Percentiles rank a stretch among this genome's conserved stretches.
Evolutionary conservation across 2,329 filamentous ascomycete genomes (phyloP).

Genomic region (Lecanicillium sp.): DNA sequence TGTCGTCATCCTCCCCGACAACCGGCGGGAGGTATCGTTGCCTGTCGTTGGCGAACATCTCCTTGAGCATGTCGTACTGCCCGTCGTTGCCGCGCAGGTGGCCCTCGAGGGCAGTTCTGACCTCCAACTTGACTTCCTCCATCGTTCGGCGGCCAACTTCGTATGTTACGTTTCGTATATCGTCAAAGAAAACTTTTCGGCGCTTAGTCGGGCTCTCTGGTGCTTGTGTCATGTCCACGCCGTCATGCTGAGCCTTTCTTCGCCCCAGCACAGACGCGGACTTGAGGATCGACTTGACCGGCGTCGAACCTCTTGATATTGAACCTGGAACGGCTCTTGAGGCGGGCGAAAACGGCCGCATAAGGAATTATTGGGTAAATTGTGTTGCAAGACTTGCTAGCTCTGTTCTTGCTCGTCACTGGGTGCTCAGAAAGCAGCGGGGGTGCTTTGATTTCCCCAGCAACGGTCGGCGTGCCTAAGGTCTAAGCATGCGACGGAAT

Average conservation of each 20-base stretch:
- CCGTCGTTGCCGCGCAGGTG: constrained; percentile 51
- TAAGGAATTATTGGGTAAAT: constrained; percentile 7
- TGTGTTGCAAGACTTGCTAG: too few relatives aligned
- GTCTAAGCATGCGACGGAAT: constrained; percentile 7
- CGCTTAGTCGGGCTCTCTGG: constrained; percentile 42
- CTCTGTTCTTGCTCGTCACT: not conserved
- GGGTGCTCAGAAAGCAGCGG: too few relatives aligned
- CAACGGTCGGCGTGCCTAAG: constrained; percentile 6
- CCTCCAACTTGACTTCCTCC: constrained; percentile 47
- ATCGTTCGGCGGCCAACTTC: constrained; percentile 45
- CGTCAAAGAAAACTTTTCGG: constrained; percentile 51
- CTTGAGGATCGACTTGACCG: constrained; percentile 48
- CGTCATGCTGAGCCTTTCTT: constrained; percentile 34
- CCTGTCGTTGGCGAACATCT: constrained; percentile 46
- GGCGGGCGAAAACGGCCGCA: constrained; percentile 28
- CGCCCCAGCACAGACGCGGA: constrained; percentile 36
- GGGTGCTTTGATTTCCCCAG: constrained; percentile 6
- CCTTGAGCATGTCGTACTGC: constrained; percentile 54
- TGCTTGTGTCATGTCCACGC: constrained; percentile 29
- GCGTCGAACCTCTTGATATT: constrained; percentile 26
- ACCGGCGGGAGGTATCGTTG: constrained; percentile 30
- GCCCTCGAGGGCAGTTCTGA: constrained; percentile 47
- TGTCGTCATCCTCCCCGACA: constrained; percentile 38
- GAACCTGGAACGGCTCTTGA: constrained; percentile 25
- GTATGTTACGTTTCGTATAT: constrained; percentile 48